Evolutionary conservation across 192 early-diverging fungal species (phyloP).

Genomic region (Coemansia sp.): DNA sequence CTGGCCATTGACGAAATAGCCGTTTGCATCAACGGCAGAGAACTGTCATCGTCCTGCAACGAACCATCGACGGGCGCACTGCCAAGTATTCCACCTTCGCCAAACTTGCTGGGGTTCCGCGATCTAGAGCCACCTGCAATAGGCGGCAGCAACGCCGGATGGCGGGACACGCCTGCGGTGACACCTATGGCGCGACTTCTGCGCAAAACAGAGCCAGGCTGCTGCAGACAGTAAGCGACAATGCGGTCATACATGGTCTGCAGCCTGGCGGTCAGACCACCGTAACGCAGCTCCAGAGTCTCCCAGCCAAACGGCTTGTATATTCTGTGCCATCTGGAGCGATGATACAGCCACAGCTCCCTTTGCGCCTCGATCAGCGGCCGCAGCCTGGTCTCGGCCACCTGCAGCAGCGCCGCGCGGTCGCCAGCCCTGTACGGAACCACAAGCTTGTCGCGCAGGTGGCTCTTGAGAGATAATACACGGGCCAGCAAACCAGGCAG

Average conservation of each 20-base stretch:
- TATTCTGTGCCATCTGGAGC: constrained; percentile 72
- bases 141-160: constrained; percentile 31
- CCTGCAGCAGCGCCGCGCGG: constrained; percentile 57
- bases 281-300: constrained; percentile 80
- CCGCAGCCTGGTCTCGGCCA: constrained; percentile 58
- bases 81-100: neutral
- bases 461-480: constrained; percentile 69
- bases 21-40: neutral
- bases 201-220: constrained; percentile 24
- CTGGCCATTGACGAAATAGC: neutral
- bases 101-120: constrained; percentile 23
- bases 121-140: constrained; percentile 2
- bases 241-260: constrained; percentile 70
- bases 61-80: neutral
- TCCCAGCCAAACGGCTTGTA: constrained; percentile 90
- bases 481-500: constrained; percentile 69
- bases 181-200: constrained; percentile 50
- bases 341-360: constrained; percentile 78
- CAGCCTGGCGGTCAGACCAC: constrained; percentile 65
- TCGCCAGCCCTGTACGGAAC: constrained; percentile 60
- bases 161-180: constrained; percentile 43
- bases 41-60: neutral
- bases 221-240: constrained; percentile 54
- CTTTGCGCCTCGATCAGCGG: constrained; percentile 65
- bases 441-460: constrained; percentile 64